Conservation (phyloP, 2,329 filamentous ascomycete species). For the Colletotrichum aenigma region DNA sequence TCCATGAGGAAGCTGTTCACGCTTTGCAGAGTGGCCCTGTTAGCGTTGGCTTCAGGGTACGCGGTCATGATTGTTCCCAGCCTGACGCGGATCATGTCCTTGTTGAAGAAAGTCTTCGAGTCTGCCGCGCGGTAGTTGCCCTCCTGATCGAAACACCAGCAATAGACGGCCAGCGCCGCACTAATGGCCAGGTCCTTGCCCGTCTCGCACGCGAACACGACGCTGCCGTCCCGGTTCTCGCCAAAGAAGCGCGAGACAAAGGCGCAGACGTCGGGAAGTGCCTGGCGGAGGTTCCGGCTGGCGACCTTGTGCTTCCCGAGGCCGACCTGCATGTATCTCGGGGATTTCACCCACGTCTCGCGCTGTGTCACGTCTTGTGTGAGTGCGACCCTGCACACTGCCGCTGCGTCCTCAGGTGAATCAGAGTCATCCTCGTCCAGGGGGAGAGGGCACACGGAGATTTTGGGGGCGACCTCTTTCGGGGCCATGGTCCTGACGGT, state of each 20-base stretch:
- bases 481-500: conserved; percentile 5
- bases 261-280: conserved; percentile 65
- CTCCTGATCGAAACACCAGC: conserved; percentile 70
- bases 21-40: conserved; percentile 83
- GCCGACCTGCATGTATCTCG: conserved; percentile 58
- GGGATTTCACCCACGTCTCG: conserved; percentile 42
- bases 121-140: conserved; percentile 47
- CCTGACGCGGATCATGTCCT: conserved; percentile 76
- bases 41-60: conserved; percentile 82
- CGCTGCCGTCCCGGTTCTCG: not conserved
- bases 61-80: conserved; percentile 83
- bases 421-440: conserved; percentile 10
- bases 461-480: conserved; percentile 37
- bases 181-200: conserved; percentile 85
- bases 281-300: conserved; percentile 79
- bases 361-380: conserved; percentile 45
- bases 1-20: conserved; percentile 90
- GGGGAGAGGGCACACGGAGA: conserved; percentile 41
- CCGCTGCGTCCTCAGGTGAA: not conserved
- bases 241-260: conserved; percentile 54
- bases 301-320: conserved; percentile 78
- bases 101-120: conserved; percentile 57
- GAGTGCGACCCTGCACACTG: conserved; percentile 47
- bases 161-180: conserved; percentile 75
- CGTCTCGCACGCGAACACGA: conserved; percentile 73